Evolutionary conservation across 2,329 filamentous ascomycete species (phyloP).

Genomic region (Ophiocordyceps camponoti-floridani): DNA sequence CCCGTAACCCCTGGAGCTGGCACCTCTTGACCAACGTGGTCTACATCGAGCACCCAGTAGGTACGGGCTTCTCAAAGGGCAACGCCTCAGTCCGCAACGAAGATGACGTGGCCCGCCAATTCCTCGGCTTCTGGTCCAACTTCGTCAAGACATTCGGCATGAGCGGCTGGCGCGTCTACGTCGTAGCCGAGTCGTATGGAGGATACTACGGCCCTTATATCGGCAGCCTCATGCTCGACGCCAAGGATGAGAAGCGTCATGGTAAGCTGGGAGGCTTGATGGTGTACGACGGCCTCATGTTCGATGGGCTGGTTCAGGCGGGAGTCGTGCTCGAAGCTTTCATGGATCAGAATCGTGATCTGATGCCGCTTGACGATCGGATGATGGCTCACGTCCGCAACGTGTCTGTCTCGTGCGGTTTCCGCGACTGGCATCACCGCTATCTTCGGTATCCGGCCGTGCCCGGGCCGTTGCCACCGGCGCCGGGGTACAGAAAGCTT

Average conservation of each 20-base stretch:
- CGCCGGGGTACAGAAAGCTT: conserved; percentile 21
- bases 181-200: conserved; percentile 54
- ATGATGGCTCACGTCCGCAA: conserved; percentile 33
- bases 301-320: conserved; percentile 24
- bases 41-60: conserved; percentile 53
- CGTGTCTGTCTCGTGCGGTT: conserved; percentile 40
- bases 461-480: conserved; percentile 34
- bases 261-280: conserved; percentile 52
- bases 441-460: conserved; percentile 52
- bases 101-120: conserved; percentile 50
- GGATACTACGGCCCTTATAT: conserved; percentile 56
- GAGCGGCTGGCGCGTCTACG: conserved; percentile 50
- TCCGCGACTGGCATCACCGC: conserved; percentile 36
- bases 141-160: conserved; percentile 55
- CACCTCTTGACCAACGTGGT: conserved; percentile 30
- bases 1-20: conserved; percentile 55
- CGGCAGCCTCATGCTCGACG: conserved; percentile 52
- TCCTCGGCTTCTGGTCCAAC: conserved; percentile 64
- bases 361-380: conserved; percentile 47
- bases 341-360: conserved; percentile 38
- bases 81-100: conserved; percentile 45
- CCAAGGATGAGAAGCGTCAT: conserved; percentile 40
- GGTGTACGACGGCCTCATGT: conserved; percentile 54
- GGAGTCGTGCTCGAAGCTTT: conserved; percentile 36
- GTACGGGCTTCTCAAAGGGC: conserved; percentile 52